Conservation (phyloP, 2,329 filamentous ascomycete genomes). For the Microdochium nivale region DNA sequence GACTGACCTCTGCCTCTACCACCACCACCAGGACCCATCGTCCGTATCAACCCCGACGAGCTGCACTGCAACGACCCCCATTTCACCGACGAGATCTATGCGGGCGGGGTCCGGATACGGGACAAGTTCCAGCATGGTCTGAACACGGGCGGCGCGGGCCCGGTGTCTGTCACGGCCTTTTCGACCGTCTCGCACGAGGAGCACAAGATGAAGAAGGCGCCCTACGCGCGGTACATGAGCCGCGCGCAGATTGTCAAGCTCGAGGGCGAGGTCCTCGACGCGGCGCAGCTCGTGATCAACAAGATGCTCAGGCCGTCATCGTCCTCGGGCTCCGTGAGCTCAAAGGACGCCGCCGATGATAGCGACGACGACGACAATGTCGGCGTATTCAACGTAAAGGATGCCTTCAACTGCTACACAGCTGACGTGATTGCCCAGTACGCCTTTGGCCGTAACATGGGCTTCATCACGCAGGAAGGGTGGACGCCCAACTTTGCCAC, state of each 20-base stretch:
- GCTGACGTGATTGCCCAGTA: constrained; percentile 15
- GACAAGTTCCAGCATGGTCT: constrained; percentile 16
- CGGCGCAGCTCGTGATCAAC: constrained; percentile 6
- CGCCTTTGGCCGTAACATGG: constrained; percentile 12
- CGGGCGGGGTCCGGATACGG: constrained; percentile 8
- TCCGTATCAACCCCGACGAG: constrained; percentile 8
- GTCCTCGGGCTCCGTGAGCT: too few species aligned
- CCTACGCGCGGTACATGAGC: constrained; percentile 17
- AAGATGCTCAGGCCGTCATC: constrained; percentile 25
- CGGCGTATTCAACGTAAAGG: constrained; percentile 8
- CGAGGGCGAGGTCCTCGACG: constrained; percentile 10
- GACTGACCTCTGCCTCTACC: not conserved
- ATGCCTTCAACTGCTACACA: constrained; percentile 9
- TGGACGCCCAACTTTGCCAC: constrained; percentile 16
- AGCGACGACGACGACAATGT: constrained; percentile 23
- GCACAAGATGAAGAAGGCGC: constrained; percentile 12
- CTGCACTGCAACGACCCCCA: constrained; percentile 10
- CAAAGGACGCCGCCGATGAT: constrained; percentile 24
- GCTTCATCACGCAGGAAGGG: constrained; percentile 12
- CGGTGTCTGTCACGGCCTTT: constrained; percentile 11
- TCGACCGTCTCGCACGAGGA: constrained; percentile 15
- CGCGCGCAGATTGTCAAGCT: constrained; percentile 20
- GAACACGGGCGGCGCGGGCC: constrained; percentile 12
- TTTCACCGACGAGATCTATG: constrained; percentile 12
- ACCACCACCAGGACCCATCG: constrained; percentile 5